Evolutionary conservation across 2,329 filamentous ascomycete species (phyloP), one percentile per base, ranked within the genome.

Genomic region (Magnaporthales sp.): DNA sequence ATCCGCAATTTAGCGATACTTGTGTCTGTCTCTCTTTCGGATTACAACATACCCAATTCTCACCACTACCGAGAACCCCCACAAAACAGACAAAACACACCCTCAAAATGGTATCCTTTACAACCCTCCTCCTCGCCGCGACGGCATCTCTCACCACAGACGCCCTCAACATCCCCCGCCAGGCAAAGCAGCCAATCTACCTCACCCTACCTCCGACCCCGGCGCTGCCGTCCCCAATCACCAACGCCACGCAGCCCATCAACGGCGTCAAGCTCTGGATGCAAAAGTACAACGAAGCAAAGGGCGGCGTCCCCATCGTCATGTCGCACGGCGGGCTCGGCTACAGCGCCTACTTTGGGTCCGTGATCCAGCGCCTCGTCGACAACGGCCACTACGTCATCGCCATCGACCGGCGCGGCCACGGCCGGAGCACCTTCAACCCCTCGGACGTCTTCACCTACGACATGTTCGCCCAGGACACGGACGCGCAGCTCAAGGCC

Each of bases 181-280:
- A 30, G 9, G 11, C 3, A 4, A 6, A 29, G 26, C 15, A 22
- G 32, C 82, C 91, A 66, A 82, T 86, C 27, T 78, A 74, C 74
- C 63, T 70, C 32, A 77, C 74, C 3, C 75, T 80, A 1, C 79
- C 78, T 1, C 46, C 74, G 0, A 80, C 78, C 0, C 78, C 79
- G 29, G 68, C 71, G 0, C 72, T 80, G 2, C 78, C 78, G 19
- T 66, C 71, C 0, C 76, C 75, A n/a, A 73, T 78, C 69, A 72
- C 67, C 66, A 73, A 70, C 4, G 67, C 68, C 3, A 72, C 70
- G 5, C 73, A 70, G 11, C 63, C 70, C 7, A 73, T 78, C 69
- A 78, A 79, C 67, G 75, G 76, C 56, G 78, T 75, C 10, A 70
- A 78, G 8, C 75, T 80, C 24, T 80, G 78, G 78, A 75, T 73